Evolutionary conservation across 2,329 filamentous ascomycete genomes (phyloP).

Genomic region (Aspergillus jensenii): DNA sequence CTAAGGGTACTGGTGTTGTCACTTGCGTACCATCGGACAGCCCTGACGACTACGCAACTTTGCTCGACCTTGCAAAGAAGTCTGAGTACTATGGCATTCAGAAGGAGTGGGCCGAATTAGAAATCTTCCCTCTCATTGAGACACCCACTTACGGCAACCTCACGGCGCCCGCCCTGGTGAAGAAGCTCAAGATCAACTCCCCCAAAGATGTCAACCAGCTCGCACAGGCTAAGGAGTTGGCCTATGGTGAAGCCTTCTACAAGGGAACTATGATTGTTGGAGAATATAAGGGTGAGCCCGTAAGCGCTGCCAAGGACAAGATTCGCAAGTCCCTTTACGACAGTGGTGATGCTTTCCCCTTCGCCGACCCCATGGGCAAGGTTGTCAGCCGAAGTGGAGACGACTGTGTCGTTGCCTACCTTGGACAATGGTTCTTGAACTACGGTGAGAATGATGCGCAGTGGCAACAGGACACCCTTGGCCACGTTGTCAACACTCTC

Average conservation of each 20-base stretch:
- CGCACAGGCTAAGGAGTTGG: slow-evolving; percentile 89
- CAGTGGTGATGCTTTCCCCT: slow-evolving; percentile 77
- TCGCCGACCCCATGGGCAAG: slow-evolving; percentile 87
- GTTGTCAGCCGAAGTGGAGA: slow-evolving; percentile 88
- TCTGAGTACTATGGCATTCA: slow-evolving; percentile 93
- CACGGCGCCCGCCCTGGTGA: slow-evolving; percentile 77
- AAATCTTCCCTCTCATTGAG: slow-evolving; percentile 84
- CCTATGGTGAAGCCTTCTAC: slow-evolving; percentile 98
- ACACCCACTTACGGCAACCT: slow-evolving; percentile 86
- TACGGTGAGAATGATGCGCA: slow-evolving; percentile 80
- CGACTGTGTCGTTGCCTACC: slow-evolving; percentile 86
- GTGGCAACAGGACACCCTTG: slow-evolving; percentile 75
- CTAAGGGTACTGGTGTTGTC: slow-evolving; percentile 95
- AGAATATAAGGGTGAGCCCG: slow-evolving; percentile 82
- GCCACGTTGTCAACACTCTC: slow-evolving; percentile 69
- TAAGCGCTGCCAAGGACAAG: slow-evolving; percentile 83
- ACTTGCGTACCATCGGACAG: slow-evolving; percentile 95
- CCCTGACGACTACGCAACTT: slow-evolving; percentile 90
- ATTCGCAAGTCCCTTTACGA: slow-evolving; percentile 77
- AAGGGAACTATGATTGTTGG: slow-evolving; percentile 87
- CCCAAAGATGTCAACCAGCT: slow-evolving; percentile 92
- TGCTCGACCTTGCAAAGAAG: slow-evolving; percentile 88
- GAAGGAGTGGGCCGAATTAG: slow-evolving; percentile 92
- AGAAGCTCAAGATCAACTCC: slow-evolving; percentile 93
- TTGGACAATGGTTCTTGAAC: slow-evolving; percentile 98